These are phyloP conservation scores for Apiosordaria backusii DNA, from an alignment of 495 filamentous ascomycete species.

Conservation along the genomic window DNA sequence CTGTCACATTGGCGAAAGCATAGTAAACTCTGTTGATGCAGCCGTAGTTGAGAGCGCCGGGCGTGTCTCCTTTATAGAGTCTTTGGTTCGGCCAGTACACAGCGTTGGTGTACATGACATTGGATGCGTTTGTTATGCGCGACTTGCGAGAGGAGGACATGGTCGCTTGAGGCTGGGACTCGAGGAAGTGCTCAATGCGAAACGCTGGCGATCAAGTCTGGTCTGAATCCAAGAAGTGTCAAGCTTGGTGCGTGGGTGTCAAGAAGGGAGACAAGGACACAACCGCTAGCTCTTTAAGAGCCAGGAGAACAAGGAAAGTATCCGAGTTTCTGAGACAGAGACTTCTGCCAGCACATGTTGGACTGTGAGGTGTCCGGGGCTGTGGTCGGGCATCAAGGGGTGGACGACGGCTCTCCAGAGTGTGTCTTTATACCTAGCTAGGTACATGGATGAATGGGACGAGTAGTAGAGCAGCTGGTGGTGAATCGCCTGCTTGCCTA, in stretches of 20 bases:
- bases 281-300: slow-evolving; percentile 18
- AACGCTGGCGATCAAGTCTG: background rate
- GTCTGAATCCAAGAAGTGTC: slow-evolving; percentile 1
- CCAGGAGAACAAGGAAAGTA: slow-evolving; percentile 15
- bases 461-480: slow-evolving; percentile 14
- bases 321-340: slow-evolving; percentile 13
- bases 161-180: slow-evolving; percentile 7
- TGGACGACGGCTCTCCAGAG: slow-evolving; percentile 12
- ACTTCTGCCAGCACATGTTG: slow-evolving; percentile 31
- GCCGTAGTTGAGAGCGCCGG: slow-evolving; percentile 65
- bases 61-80: slow-evolving; percentile 73
- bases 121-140: slow-evolving; percentile 39
- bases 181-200: background rate
- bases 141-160: slow-evolving; percentile 38
- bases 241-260: slow-evolving; percentile 13
- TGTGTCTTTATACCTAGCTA: slow-evolving; percentile 17
- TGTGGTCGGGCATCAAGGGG: slow-evolving; percentile 35
- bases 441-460: slow-evolving; percentile 15
- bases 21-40: slow-evolving; percentile 78
- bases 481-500: slow-evolving; percentile 18
- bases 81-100: slow-evolving; percentile 90
- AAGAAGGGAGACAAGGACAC: slow-evolving; percentile 11
- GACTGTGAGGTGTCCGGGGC: background rate
- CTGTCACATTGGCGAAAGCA: slow-evolving; percentile 79
- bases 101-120: slow-evolving; percentile 63